Base-by-base conservation (phyloP, 768 basidiomycete genomes). In the Butyriboletus loyo region DNA sequence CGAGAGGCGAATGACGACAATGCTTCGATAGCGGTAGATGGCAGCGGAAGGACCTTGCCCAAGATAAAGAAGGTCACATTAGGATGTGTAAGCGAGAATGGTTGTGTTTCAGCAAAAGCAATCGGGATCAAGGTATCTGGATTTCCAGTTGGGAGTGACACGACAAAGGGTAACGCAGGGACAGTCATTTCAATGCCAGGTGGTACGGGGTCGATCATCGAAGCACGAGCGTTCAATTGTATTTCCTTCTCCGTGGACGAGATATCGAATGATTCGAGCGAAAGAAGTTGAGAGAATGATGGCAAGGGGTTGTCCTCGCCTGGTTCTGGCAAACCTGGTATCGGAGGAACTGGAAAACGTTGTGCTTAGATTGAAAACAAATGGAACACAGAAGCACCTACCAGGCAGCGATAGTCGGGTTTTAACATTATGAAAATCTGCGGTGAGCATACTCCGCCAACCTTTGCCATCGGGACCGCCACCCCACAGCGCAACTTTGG, bases 261-360 rank as follows among this genome's bases (percentile, higher is more conserved):
- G 30, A 79, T 61, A n/a, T 70, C 65, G 66, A 90, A 86, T 5
- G 79, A 77, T 48, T 79, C 69, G 7, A 92, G 72, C 0, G 78
- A 82, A 44, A 91, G 66, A 5, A 91, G 73, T 51, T 85, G 72
- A 5, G 82, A 75, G 37, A 87, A 61, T 7, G 77, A 66, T 11
- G 86, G 88, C 4, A 84, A 72, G 8, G 82, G 79, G 1, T 56
- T 58, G 46, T 75, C 69, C 10, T 68, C 59, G 15, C 83, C 84
- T 4, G 85, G 84, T 19, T 68, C 66, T 17, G 89, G 89, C 15
- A 90, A 69, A 5, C 85, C 86, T 38, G 87, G 85, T 8, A 90
- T 59, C 8, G 72, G 64, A 8, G 85, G 86, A 25, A 89, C 87
- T 89, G 56, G 10, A 59, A 52, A 54, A 38, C 15, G 37, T 40